Evolutionary conservation across 306 rosid species (phyloP).

Genomic region (Quercus parvula): DNA sequence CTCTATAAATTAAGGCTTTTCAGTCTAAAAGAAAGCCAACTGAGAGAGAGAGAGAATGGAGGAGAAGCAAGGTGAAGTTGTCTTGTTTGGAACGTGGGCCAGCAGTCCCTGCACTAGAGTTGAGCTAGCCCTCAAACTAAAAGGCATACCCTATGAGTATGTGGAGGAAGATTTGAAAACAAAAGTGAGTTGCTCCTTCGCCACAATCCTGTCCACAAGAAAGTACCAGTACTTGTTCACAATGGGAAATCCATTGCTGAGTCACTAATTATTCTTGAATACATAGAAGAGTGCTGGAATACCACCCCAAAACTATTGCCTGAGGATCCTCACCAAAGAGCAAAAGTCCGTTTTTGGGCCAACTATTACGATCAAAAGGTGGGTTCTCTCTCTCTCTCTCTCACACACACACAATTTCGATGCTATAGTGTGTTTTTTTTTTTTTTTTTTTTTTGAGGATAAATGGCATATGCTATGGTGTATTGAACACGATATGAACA

Average conservation of each 20-base stretch:
- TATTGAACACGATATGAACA: too few species aligned
- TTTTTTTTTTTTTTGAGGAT: too few species aligned
- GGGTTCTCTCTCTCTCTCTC: neutral
- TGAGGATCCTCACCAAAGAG: neutral
- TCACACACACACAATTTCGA: too few species aligned
- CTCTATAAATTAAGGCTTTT: too few species aligned
- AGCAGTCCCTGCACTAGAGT: conserved; percentile 9
- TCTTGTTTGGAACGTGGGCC: conserved; percentile 9
- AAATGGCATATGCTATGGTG: too few species aligned
- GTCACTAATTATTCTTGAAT: conserved; percentile 42
- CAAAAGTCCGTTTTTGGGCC: conserved; percentile 35
- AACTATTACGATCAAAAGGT: conserved; percentile 31
- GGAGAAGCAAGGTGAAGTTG: conserved; percentile 7
- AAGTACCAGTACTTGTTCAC: conserved; percentile 44
- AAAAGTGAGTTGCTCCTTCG: conserved; percentile 34
- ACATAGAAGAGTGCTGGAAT: conserved; percentile 35
- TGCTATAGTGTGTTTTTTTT: too few species aligned
- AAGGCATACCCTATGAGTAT: conserved; percentile 38
- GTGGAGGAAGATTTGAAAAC: conserved; percentile 36
- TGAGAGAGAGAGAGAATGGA: neutral
- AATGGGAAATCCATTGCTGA: conserved; percentile 30
- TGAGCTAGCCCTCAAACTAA: conserved; percentile 38
- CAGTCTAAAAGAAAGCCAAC: too few species aligned
- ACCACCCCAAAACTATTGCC: conserved; percentile 19
- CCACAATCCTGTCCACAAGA: conserved; percentile 35